Base-by-base conservation (phyloP, 108 stramenopile species). In the Seminavis robusta region DNA sequence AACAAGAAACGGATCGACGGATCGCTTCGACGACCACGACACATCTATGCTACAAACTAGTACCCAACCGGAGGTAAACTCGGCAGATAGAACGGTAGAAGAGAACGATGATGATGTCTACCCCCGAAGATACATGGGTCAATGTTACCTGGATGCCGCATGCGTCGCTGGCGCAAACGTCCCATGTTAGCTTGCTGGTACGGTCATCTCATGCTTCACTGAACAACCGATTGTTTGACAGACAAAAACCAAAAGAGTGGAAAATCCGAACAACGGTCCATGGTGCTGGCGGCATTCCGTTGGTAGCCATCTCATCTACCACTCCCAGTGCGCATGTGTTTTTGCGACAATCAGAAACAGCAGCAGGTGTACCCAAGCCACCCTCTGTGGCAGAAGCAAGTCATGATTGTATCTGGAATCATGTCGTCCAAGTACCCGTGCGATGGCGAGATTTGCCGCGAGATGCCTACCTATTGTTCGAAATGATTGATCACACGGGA, bases 391-490 rank as follows among this genome's bases (percentile, higher is more conserved):
- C 64, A 27, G 42, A 23, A 31, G 55, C 45, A 6, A 55, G 71
- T 6, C 67, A 70, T 33, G 43, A 63, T 55, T 70, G 77, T 29
- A 23, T 40, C 15, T 60, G 69, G 59, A 47, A 80, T 38, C 30
- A 61, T 34, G 15, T 64, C 4, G 33, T 80, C n/a, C 61, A 71
- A 24, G 47, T 90, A 38, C 84, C 89, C 2, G 47, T 86, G 15
- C 74, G 89, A 61, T 90, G 83, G 84, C 68, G 89, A 57, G 89
- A 90, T 77, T 60, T 90, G 33, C 80, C 89, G 9, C 63, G 89
- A 11, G 89, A 90, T 56, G 75, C 85, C 3, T 80, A 74, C 39
- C 31, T 90, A 0, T 30, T 62, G 24, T 69, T 86, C 16, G 67
- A 86, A 53, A 67, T 86, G 7, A 48, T 61, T 33, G 63, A 70